These are phyloP conservation scores for Ilex aquifolium DNA, from an alignment of 257 asterid genomes.

Conservation along the genomic window DNA sequence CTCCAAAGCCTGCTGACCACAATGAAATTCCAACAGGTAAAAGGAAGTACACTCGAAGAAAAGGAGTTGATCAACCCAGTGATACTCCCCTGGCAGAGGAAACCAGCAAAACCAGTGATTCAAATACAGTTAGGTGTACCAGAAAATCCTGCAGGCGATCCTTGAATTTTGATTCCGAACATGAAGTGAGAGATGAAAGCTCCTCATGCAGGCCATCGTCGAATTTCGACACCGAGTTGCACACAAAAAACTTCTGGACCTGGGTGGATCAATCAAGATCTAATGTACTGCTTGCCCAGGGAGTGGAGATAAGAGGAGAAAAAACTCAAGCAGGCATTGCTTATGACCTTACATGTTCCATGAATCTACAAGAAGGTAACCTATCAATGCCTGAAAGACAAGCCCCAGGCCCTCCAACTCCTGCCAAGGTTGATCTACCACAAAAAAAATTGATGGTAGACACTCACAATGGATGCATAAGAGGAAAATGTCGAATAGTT, in stretches of 20 bases:
- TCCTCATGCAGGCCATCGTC: slow-evolving; percentile 24
- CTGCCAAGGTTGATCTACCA: slow-evolving; percentile 21
- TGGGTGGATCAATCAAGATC: slow-evolving; percentile 23
- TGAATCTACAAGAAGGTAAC: slow-evolving; percentile 23
- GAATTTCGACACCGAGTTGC: slow-evolving; percentile 17
- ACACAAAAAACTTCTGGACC: slow-evolving; percentile 21
- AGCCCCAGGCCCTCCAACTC: slow-evolving; percentile 19
- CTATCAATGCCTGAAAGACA: slow-evolving; percentile 22
- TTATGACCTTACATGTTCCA: slow-evolving; percentile 18
- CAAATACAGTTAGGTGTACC: slow-evolving; percentile 17
- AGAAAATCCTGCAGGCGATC: slow-evolving; percentile 61
- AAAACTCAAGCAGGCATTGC: slow-evolving; percentile 24
- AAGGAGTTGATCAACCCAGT: slow-evolving; percentile 19
- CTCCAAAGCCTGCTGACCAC: slow-evolving; percentile 28
- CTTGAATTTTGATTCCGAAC: slow-evolving; percentile 42
- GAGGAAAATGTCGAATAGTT: slow-evolving; percentile 60
- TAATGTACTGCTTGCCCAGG: slow-evolving; percentile 17
- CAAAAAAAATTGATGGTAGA: slow-evolving; percentile 19
- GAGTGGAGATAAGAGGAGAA: slow-evolving; percentile 20
- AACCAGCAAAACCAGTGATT: slow-evolving; percentile 17
- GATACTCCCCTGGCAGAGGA: slow-evolving; percentile 29
- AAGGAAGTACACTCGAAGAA: slow-evolving; percentile 55
- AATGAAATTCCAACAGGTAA: slow-evolving; percentile 36
- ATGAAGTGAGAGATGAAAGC: slow-evolving; percentile 32
- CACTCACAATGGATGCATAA: slow-evolving; percentile 28